phyloP scores from a whole-genome alignment of 2,329 filamentous ascomycete genomes.

The Cladosporium cucumerinum region DNA sequence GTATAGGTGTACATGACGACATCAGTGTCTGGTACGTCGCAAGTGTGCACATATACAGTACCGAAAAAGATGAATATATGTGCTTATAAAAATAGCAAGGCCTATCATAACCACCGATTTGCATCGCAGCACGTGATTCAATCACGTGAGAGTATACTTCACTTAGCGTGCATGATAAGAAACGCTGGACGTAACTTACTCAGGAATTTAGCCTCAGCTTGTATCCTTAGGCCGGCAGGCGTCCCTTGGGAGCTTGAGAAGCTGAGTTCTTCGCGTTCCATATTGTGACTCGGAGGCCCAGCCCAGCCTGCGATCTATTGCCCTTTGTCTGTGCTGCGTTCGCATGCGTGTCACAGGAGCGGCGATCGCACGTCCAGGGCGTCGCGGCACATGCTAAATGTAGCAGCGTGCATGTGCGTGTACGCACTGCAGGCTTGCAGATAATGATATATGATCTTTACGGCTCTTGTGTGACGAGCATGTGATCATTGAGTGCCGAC shows the following conservation, averaged over 20 bases:
- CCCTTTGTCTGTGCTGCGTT: conserved; percentile 7
- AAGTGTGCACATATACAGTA: no score
- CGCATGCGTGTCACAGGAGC: conserved; percentile 6
- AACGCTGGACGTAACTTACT: neutral
- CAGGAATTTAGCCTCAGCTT: neutral
- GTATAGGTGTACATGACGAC: no score
- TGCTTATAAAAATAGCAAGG: neutral
- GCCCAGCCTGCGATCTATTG: neutral
- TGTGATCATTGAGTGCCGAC: neutral
- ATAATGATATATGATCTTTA: neutral
- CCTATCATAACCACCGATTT: neutral
- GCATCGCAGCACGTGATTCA: neutral
- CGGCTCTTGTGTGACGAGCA: conserved; percentile 2
- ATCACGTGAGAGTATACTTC: neutral
- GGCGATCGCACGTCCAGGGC: neutral
- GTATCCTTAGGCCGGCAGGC: neutral
- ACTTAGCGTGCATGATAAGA: neutral
- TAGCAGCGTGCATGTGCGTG: neutral
- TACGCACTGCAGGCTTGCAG: neutral
- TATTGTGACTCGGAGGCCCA: neutral
- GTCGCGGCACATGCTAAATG: neutral
- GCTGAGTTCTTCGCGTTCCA: neutral
- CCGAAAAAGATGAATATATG: neutral
- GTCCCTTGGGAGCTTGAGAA: neutral
- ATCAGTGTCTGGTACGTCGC: no score